Evolutionary conservation across 1,139 yeast genomes (phyloP), one percentile per base, ranked within the genome.

Genomic region (Scheffersomyces insectosa): DNA sequence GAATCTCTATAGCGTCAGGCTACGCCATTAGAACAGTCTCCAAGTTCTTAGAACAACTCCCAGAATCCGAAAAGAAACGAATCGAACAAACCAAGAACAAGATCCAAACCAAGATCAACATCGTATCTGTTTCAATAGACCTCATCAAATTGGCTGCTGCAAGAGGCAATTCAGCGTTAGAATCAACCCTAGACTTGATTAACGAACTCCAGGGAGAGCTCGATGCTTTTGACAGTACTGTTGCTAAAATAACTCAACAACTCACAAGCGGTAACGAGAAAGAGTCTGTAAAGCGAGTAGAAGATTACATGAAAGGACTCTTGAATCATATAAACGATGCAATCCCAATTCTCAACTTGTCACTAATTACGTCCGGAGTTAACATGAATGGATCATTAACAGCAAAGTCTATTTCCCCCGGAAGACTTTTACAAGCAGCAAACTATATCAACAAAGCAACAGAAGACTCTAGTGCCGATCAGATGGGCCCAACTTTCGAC

Each of bases 1-100:
- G 95, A 0, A 80, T 87, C 23, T 82, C 90, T 0, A 56, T 86
- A 29, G 95, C 95, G 0, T 82, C 91, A 0, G 83, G 87, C 0
- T 87, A 82, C 63, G 93, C 93, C 14, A 75, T 87, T 41, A 82
- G 80, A 49, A 81, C 88, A 0, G 79, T 86, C 13, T 63, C 82
- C 13, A 77, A 74, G 41, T 76, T 85, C 48, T 66, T 85, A 40
- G 83, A 79, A 32, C 74, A 76, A 46, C 75, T 85, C 23, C 93
- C 95, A 0, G 79, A 72, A 35, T 68, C 72, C 15, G 85, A 83
- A 46, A 75, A 78, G 49, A 57, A 56, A 3, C 64, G 72, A 29
- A 63, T 85, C 29, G 72, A 72, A 40, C 53, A 60, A 9, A 62
- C 74, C 39, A 65, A 73, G 52, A 63, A 66, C 41, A 74, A 77